phyloP scores from a whole-genome alignment of 164 flowering plant species.

The Annona squamosa region DNA sequence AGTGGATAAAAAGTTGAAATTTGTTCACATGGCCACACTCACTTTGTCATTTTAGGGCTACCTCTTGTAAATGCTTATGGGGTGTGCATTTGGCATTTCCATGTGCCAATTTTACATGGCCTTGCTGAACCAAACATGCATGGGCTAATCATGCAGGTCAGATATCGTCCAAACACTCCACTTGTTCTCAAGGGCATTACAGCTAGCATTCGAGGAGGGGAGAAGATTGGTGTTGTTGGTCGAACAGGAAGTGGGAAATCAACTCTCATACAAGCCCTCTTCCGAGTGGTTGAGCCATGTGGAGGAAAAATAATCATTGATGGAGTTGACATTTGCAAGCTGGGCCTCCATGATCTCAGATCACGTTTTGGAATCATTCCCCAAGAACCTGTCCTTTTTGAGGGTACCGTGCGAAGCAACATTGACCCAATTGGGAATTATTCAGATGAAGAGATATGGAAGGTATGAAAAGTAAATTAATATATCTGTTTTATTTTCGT shows the following conservation, averaged over 20 bases:
- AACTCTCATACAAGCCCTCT: slow-evolving; percentile 79
- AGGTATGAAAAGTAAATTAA: slow-evolving; percentile 35
- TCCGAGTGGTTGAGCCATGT: slow-evolving; percentile 82
- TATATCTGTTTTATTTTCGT: neutral
- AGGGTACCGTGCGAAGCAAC: slow-evolving; percentile 93
- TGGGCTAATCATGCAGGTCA: slow-evolving; percentile 40
- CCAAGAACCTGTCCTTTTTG: slow-evolving; percentile 93
- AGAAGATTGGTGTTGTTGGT: slow-evolving; percentile 94
- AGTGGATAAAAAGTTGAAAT: too few species aligned
- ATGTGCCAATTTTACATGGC: neutral
- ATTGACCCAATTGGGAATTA: slow-evolving; percentile 71
- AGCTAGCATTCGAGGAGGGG: slow-evolving; percentile 69
- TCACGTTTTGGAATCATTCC: slow-evolving; percentile 94
- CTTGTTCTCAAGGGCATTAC: slow-evolving; percentile 76
- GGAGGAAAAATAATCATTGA: slow-evolving; percentile 73
- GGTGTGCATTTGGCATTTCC: neutral
- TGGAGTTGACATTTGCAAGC: slow-evolving; percentile 51
- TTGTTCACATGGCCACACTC: neutral
- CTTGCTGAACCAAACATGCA: neutral
- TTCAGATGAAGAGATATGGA: slow-evolving; percentile 91
- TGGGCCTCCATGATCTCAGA: slow-evolving; percentile 90
- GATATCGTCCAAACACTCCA: slow-evolving; percentile 86
- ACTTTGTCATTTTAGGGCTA: neutral
- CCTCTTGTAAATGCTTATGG: neutral
- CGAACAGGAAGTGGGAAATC: slow-evolving; percentile 97